Evolutionary conservation across 2,329 filamentous ascomycete genomes (phyloP), one percentile per base, ranked within the genome.

Genomic region (Xylariales sp.): DNA sequence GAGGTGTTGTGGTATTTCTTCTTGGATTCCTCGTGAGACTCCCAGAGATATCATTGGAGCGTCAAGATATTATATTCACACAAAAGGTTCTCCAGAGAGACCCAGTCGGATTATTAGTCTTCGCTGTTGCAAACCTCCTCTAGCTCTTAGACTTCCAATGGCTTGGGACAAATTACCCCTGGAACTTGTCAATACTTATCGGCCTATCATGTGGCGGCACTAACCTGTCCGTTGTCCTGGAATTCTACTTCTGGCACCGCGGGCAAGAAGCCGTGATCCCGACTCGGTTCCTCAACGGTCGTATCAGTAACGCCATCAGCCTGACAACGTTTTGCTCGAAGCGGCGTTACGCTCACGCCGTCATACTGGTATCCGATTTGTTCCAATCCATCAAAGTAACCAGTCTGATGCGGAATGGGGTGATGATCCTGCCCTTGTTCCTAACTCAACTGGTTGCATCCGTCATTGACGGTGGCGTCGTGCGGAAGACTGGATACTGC

Each of bases 91-190:
- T 46, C 9, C 45, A 46, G 1, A 45, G 62, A 10, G 61, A 63
- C 36, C 46, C 56, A 2, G 37, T 56, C n/a, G 59, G 59, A 7
- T 57, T 55, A 36, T 29, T 47, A 10, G 38, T 54, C 18, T 52
- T 61, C 34, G 48, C 54, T 16, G 49, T 46, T 3, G 51, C 63
- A 2, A 62, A 68, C 11, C 52, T 69, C 20, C 69, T 66, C 50
- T 61, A 74, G 6, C 50, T 74, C 2, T 53, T 74, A 10, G 71
- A 69, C 4, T 52, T 76, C 6, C 63, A 73, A 46, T 73, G 63
- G 60, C 65, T 63, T 20, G 65, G 64, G 6, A 58, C 52, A 10
- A 50, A 54, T n/a, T 58, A 61, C 25, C n/a, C 56, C 1, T 71
- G 68, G 68, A 51, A 51, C 19, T 53, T 51, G 12, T 45, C 54